These are phyloP conservation scores for Leccinum fibrillosum DNA, from an alignment of 768 basidiomycete genomes.

Conservation along the genomic window DNA sequence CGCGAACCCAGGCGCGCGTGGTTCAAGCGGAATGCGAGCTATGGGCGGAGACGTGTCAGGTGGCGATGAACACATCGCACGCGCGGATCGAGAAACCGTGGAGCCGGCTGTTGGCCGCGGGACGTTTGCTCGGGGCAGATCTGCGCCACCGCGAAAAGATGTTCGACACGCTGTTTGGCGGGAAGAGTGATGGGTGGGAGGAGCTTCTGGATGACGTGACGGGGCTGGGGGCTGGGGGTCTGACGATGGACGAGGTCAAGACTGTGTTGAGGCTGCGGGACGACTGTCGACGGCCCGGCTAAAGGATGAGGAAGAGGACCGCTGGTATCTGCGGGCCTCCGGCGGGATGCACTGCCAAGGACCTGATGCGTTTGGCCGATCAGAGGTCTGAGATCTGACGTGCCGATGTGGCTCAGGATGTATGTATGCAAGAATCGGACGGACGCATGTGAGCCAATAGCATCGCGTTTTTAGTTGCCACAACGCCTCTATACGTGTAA, in stretches of 20 bases:
- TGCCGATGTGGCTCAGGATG: background rate
- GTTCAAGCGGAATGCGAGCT: slow-evolving; percentile 73
- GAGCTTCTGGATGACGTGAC: slow-evolving; percentile 42
- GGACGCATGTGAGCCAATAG: background rate
- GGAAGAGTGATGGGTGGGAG: slow-evolving; percentile 47
- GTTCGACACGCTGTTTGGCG: slow-evolving; percentile 15
- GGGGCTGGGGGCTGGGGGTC: slow-evolving; percentile 55
- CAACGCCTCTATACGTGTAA: background rate
- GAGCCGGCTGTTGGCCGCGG: slow-evolving; percentile 68
- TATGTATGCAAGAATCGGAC: background rate
- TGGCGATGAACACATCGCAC: slow-evolving; percentile 46
- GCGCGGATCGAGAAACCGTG: slow-evolving; percentile 71
- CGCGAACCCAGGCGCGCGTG: slow-evolving; percentile 49
- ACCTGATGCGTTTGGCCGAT: background rate
- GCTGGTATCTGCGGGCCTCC: background rate
- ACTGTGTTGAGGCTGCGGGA: slow-evolving; percentile 48
- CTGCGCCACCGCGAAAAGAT: slow-evolving; percentile 33
- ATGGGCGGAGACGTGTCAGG: slow-evolving; percentile 78
- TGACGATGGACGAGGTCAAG: slow-evolving; percentile 59
- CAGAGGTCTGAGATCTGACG: background rate
- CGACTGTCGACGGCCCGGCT: slow-evolving; percentile 30
- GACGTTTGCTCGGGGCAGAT: slow-evolving; percentile 61
- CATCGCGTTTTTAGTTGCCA: background rate
- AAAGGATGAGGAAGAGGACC: background rate
- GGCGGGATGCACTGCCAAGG: background rate